Evolutionary conservation across 495 filamentous ascomycete genomes (phyloP), one percentile per base, ranked within the genome.

Genomic region (Hyaloscypha hepaticicola): DNA sequence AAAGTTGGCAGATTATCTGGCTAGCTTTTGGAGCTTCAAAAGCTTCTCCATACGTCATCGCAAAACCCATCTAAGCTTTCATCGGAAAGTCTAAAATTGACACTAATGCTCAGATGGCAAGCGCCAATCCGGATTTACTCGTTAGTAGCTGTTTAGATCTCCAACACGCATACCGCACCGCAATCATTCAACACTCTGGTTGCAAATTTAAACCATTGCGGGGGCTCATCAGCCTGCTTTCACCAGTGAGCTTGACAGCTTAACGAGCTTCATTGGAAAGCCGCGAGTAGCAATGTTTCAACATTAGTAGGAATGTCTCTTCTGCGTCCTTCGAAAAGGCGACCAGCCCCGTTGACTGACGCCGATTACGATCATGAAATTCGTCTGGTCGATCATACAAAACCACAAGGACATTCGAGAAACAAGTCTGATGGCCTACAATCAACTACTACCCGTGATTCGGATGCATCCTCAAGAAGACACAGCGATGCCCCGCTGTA

Each of bases 311-410:
- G 69, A 69, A 72, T 72, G 69, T 55, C 69, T 63, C 63, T 55
- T 19, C 48, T 69, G 26, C 66, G 69, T 52, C 64, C 62, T 24
- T 67, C 67, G 8, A 68, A 29, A 41, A 81, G 81, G 69, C 82
- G 82, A 70, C 78, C 73, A 16, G 70, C 76, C 60, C 72, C 76
- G 28, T 76, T 81, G 55, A 77, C 78, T 69, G 81, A 83, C 66
- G 77, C 74, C 66, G 80, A 87, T 68, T 84, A 83, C 68, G 86
- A 88, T 61, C 85, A 86, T 72, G 80, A 84, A 72, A 89, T 89
- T 66, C 72, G 61, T 49, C 80, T 89, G 21, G 75, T 85, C 64
- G 83, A 88, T 72, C 77, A 78, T 60, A 77, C 74, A 52, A 75
- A 31, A 26, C 14, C 22, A 19, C 5, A 22, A 25, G 16, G 19